Percentiles rank a stretch among this genome's conserved stretches.
Conservation (phyloP, 495 filamentous ascomycete genomes). For the Aspergillus baeticus region DNA sequence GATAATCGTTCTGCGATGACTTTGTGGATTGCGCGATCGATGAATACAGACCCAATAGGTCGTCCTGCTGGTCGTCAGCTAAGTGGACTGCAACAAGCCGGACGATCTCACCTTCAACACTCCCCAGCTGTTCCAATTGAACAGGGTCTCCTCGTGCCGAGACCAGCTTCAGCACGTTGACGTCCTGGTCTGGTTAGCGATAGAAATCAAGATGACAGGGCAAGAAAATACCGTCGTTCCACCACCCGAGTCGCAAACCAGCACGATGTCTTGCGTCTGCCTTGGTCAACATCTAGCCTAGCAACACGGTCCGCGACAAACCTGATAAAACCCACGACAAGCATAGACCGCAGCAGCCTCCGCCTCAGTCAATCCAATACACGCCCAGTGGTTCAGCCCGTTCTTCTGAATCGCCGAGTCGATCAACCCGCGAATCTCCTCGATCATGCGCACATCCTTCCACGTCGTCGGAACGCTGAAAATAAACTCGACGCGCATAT, state of each 20-base stretch:
- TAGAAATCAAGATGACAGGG: neutral
- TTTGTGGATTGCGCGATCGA: constrained; percentile 32
- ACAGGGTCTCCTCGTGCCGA: constrained; percentile 29
- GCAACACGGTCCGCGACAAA: neutral
- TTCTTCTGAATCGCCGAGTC: constrained; percentile 50
- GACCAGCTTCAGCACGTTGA: constrained; percentile 35
- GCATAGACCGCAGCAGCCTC: constrained; percentile 65
- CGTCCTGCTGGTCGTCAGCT: constrained; percentile 20
- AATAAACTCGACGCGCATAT: constrained; percentile 54
- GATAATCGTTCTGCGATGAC: constrained; percentile 24
- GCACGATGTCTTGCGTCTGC: constrained; percentile 42
- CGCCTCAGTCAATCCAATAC: constrained; percentile 67
- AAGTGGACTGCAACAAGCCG: neutral
- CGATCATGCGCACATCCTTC: constrained; percentile 56
- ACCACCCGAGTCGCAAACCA: constrained; percentile 57
- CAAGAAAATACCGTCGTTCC: constrained; percentile 40
- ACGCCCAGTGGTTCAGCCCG: constrained; percentile 41
- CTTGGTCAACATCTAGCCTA: neutral
- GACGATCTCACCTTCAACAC: constrained; percentile 32
- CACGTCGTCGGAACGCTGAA: constrained; percentile 71
- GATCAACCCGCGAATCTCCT: constrained; percentile 53
- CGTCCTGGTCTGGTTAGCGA: constrained; percentile 26
- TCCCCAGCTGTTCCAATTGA: constrained; percentile 34
- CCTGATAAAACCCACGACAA: constrained; percentile 36
- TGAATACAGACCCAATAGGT: constrained; percentile 40